Percentiles rank a stretch among this genome's conserved stretches.
Evolutionary conservation across 75 land plant genomes (phyloP).

Genomic region (Picea glauca): DNA sequence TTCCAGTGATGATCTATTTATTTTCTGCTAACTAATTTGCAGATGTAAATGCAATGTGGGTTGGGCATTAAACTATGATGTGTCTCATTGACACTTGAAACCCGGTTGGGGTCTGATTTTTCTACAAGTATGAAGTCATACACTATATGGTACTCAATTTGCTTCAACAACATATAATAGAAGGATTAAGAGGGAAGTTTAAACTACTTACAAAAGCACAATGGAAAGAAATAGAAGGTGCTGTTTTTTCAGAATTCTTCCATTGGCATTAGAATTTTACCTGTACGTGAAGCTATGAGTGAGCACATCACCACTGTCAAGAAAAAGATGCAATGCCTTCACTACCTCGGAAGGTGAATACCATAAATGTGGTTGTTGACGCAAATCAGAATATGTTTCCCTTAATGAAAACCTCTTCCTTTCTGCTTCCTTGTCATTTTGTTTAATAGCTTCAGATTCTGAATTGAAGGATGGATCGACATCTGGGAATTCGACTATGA

Average conservation of each 20-base stretch:
- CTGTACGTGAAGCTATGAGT: conserved; percentile 62
- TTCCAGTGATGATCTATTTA: too few species aligned
- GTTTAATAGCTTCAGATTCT: conserved; percentile 10
- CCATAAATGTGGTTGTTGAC: conserved; percentile 72
- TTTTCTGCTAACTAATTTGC: too few species aligned
- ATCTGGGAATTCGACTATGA: conserved; percentile 88
- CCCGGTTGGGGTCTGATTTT: too few species aligned
- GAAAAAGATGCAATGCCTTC: conserved; percentile 54
- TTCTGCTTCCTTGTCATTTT: neutral
- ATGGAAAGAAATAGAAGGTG: neutral
- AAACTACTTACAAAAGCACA: neutral
- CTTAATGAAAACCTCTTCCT: conserved; percentile 26
- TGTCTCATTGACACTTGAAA: too few species aligned
- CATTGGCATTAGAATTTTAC: conserved; percentile 28
- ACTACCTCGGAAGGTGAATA: conserved; percentile 60
- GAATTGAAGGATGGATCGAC: conserved; percentile 42
- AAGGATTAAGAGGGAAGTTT: neutral
- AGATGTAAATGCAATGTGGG: too few species aligned
- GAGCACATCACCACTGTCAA: conserved; percentile 56
- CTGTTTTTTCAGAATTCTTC: neutral
- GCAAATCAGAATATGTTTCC: conserved; percentile 27
- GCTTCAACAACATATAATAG: neutral
- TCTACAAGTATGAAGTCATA: too few species aligned
- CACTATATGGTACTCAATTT: too few species aligned
- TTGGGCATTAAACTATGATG: too few species aligned